A percentile compares a stretch with the other conserved stretches of the same genome.
Evolutionary conservation across 352 stramenopile species (phyloP).

Genomic region (Pythium folliculosum): DNA sequence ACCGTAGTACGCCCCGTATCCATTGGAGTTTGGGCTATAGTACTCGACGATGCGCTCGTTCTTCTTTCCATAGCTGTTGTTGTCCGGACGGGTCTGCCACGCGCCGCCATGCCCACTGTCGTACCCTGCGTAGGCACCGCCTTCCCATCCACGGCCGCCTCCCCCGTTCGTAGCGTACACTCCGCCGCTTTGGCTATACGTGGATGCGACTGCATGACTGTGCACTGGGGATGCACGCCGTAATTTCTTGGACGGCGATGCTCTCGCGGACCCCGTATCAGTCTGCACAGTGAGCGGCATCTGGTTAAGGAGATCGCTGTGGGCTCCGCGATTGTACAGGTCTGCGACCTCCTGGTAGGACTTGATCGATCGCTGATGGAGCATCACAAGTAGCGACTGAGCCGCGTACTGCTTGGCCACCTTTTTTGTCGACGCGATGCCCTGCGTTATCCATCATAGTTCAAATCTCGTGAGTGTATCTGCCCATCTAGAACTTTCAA

Average conservation of each 20-base stretch:
- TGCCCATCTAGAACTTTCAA: neutral
- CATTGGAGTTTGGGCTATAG: conserved; percentile 14
- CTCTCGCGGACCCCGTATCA: neutral
- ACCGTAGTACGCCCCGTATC: conserved; percentile 24
- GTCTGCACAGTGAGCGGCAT: conserved; percentile 20
- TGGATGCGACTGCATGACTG: neutral
- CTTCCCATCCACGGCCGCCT: conserved; percentile 16
- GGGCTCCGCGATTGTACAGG: conserved; percentile 62
- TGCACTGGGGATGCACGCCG: conserved; percentile 21
- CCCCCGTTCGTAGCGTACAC: neutral
- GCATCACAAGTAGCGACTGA: conserved; percentile 63
- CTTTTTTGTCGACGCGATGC: conserved; percentile 77
- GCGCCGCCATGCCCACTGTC: neutral
- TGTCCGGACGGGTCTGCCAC: conserved; percentile 14
- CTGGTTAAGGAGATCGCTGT: conserved; percentile 31
- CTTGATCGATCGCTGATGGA: conserved; percentile 53
- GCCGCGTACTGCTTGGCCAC: conserved; percentile 79
- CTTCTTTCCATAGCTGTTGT: conserved; percentile 17
- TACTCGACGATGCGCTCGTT: conserved; percentile 33
- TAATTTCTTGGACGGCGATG: conserved; percentile 24
- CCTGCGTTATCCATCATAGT: conserved; percentile 28
- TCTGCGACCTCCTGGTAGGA: conserved; percentile 71
- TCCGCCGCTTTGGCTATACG: conserved; percentile 7
- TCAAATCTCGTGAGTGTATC: neutral
- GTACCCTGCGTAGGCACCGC: conserved; percentile 13